Evolutionary conservation across 495 filamentous ascomycete species (phyloP), one percentile per base, ranked within the genome.

Genomic region (Trichodelitschia bisporula): DNA sequence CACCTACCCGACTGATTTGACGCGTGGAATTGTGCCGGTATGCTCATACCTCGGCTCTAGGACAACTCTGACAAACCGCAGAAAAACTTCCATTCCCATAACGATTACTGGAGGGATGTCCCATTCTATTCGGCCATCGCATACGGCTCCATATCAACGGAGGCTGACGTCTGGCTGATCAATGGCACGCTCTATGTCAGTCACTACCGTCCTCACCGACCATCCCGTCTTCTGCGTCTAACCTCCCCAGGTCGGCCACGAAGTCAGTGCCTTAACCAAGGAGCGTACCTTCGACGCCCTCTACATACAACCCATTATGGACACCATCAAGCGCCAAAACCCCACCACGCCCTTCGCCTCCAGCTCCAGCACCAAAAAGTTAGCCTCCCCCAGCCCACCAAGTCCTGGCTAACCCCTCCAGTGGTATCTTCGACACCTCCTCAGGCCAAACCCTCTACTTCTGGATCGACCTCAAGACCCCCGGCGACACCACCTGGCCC

Each of bases 81-180:
- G 46, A 54, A 54, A 46, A 29, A 44, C 3, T 40, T 54, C 17
- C 48, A 51, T 30, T 41, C 39, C 20, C 49, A 54, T 38, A 51
- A 53, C 30, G 49, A 53, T 37, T 55, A 55, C 35, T 55, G 51
- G 51, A 40, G 51, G 15, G 48, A 49, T 26, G 31, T 53, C 2
- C 48, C 48, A 0, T 49, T 49, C 37, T 49, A 47, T 24, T 39
- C 43, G 1, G 51, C 44, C 2, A 36, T 55, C 16, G 40, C 41
- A 4, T 45, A 49, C 19, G 51, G 50, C 4, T 46, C 46, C 19
- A 30, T 49, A 0, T 35, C 28, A 13, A 43, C 43, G 14, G 51
- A 55, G 36, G 50, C 46, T 2, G 51, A 55, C 38, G 50, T 55
- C 14, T 55, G 47, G 46, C 35, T 53, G 31, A 42, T 41, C 27